Evolutionary conservation across 2,329 filamentous ascomycete genomes (phyloP).

Genomic region (Penicillium sp.): DNA sequence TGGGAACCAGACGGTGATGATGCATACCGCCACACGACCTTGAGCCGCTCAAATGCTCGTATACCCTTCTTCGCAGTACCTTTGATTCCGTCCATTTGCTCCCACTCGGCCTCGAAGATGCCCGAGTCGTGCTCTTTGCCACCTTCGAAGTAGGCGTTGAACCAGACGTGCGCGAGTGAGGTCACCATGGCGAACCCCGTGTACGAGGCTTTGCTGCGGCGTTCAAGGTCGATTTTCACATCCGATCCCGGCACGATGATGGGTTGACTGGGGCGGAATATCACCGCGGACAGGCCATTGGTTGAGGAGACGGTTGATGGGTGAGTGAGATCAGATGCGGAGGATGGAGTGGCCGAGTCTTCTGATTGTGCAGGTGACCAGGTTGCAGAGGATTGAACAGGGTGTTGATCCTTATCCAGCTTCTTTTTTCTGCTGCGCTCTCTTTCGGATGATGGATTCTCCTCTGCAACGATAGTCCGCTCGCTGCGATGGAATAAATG

Average conservation of each 20-base stretch:
- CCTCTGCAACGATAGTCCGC: constrained; percentile 49
- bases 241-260: constrained; percentile 75
- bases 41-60: constrained; percentile 71
- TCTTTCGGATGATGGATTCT: constrained; percentile 49
- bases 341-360: constrained; percentile 1
- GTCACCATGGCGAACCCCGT: constrained; percentile 83
- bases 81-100: constrained; percentile 88
- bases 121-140: constrained; percentile 65
- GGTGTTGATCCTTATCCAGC: not conserved
- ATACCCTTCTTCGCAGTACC: constrained; percentile 78
- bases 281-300: constrained; percentile 61
- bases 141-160: constrained; percentile 91
- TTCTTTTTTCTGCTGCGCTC: constrained; percentile 2
- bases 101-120: constrained; percentile 67
- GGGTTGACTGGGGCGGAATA: constrained; percentile 66
- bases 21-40: constrained; percentile 71
- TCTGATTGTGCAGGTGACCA: constrained; percentile 19
- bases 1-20: constrained; percentile 14
- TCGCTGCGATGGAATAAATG: constrained; percentile 73
- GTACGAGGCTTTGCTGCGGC: constrained; percentile 73
- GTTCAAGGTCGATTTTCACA: constrained; percentile 83
- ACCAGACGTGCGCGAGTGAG: constrained; percentile 91
- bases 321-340: constrained; percentile 32
- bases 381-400: constrained; percentile 5
- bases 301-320: constrained; percentile 30